Conservation (phyloP, 148 eudicot genomes). For the Rhododendron ovatum region DNA sequence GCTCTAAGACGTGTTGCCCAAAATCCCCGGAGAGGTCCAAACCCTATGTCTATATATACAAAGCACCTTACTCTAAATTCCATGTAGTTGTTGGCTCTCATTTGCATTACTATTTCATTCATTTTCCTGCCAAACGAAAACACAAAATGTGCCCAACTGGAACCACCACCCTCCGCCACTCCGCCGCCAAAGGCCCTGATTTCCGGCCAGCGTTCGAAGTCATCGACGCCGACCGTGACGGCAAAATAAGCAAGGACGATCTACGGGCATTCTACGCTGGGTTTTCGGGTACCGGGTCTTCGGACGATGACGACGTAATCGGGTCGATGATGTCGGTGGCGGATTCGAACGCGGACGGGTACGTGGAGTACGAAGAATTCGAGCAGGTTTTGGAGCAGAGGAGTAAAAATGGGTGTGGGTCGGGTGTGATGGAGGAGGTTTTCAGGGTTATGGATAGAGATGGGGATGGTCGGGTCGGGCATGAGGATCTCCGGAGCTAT, state of each 20-base stretch:
- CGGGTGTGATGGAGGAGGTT: slow-evolving; percentile 56
- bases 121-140: not conserved
- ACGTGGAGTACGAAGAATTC: slow-evolving; percentile 64
- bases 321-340: slow-evolving; percentile 68
- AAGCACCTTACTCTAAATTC: not conserved
- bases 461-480: slow-evolving; percentile 74
- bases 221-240: slow-evolving; percentile 72
- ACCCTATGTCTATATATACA: not conserved
- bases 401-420: not conserved
- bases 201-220: slow-evolving; percentile 62
- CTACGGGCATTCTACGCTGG: slow-evolving; percentile 51
- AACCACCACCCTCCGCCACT: slow-evolving; percentile 6
- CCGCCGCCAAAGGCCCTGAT: slow-evolving; percentile 13
- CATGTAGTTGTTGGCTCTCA: not conserved
- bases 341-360: slow-evolving; percentile 62
- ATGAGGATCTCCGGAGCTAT: slow-evolving; percentile 52
- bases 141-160: slow-evolving; percentile 55
- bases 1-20: not conserved
- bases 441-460: slow-evolving; percentile 78
- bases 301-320: slow-evolving; percentile 38
- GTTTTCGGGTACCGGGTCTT: not conserved
- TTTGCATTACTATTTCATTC: not conserved
- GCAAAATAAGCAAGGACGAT: slow-evolving; percentile 63
- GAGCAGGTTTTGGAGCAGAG: slow-evolving; percentile 29
- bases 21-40: not conserved